Conservation (phyloP, 441 rosid species). For the Adansonia rubrostipa region DNA sequence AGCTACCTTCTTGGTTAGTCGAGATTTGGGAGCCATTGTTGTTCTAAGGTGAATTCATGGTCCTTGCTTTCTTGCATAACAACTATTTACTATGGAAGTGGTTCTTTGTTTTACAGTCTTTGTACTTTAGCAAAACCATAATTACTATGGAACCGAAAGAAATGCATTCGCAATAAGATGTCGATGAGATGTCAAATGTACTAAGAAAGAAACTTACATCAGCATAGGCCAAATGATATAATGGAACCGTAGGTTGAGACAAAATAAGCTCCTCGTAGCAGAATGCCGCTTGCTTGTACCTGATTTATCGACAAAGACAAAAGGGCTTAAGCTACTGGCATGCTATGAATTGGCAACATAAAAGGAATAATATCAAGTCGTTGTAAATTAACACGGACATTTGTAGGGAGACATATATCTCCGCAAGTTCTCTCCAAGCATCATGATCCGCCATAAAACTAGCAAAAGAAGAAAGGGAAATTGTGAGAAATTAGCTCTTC, state of each 20-base stretch:
- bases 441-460: slow-evolving; percentile 99
- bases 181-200: background rate
- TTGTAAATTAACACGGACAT: slow-evolving; percentile 55
- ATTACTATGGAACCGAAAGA: background rate
- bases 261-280: slow-evolving; percentile 95
- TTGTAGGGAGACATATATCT: slow-evolving; percentile 84
- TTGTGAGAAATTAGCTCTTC: background rate
- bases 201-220: slow-evolving; percentile 60
- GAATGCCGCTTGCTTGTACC: slow-evolving; percentile 99
- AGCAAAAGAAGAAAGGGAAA: slow-evolving; percentile 25
- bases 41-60: slow-evolving; percentile 8
- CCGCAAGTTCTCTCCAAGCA: slow-evolving; percentile 99
- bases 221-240: slow-evolving; percentile 87
- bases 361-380: slow-evolving; percentile 15
- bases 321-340: slow-evolving; percentile 15
- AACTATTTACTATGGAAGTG: background rate
- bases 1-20: background rate
- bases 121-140: background rate
- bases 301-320: slow-evolving; percentile 34
- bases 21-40: background rate
- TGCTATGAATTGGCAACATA: background rate
- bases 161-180: background rate
- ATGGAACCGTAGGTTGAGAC: slow-evolving; percentile 77
- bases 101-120: slow-evolving; percentile 14
- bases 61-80: background rate